Percentiles rank a stretch among this genome's conserved stretches.
These are phyloP conservation scores for Syzygium oleosum DNA, from an alignment of 345 rosid genomes.

Conservation along the genomic window DNA sequence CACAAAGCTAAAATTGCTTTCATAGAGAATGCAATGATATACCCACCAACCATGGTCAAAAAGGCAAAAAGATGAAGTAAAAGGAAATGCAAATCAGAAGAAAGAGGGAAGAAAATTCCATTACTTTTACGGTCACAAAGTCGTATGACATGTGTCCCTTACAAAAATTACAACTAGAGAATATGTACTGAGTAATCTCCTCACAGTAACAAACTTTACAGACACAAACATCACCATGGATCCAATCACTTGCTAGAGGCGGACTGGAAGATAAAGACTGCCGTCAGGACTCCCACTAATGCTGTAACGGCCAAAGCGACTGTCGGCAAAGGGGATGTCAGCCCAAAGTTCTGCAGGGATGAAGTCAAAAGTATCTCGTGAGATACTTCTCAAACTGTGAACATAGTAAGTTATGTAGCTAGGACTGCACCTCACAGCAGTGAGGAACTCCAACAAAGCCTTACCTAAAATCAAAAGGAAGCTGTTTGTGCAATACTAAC, in stretches of 20 bases:
- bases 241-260: conserved; percentile 51
- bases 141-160: not conserved
- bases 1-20: not conserved
- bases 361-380: not conserved
- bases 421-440: not conserved
- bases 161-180: conserved; percentile 5
- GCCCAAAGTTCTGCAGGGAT: conserved; percentile 79
- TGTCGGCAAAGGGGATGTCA: conserved; percentile 62
- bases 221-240: not conserved
- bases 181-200: not conserved
- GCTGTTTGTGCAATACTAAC: not conserved
- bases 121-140: not conserved
- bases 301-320: conserved; percentile 84
- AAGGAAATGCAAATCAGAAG: not conserved
- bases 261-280: conserved; percentile 88
- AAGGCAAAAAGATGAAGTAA: not conserved
- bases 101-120: not conserved
- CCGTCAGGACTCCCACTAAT: conserved; percentile 66
- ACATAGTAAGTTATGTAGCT: not conserved
- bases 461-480: not conserved
- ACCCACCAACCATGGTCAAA: not conserved
- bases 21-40: not conserved
- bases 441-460: not conserved
- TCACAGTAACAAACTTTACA: conserved; percentile 10
- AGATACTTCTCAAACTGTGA: not conserved